Evolutionary conservation across 257 asterid genomes (phyloP).

Genomic region (Anisodus tanguticus): DNA sequence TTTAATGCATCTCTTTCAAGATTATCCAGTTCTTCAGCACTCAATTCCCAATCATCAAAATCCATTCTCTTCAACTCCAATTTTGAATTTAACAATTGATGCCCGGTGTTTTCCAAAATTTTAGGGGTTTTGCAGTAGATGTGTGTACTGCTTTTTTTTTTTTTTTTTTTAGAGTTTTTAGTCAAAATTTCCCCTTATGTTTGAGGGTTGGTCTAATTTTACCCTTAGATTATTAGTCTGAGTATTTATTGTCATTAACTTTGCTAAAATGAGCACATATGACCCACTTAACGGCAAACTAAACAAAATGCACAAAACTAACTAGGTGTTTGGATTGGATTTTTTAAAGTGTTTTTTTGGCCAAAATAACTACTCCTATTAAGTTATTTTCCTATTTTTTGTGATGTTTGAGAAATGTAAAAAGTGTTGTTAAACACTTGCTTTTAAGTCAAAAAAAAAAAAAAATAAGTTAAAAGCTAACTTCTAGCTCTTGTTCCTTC

Average conservation of each 20-base stretch:
- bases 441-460: too few relatives aligned
- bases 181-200: not conserved
- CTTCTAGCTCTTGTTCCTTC: too few relatives aligned
- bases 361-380: too few relatives aligned
- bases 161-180: not conserved
- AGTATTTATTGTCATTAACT: not conserved
- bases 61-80: slow-evolving; percentile 28
- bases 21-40: slow-evolving; percentile 70
- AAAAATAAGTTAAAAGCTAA: too few relatives aligned
- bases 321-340: too few relatives aligned
- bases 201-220: not conserved
- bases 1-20: slow-evolving; percentile 75
- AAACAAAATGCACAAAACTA: not conserved
- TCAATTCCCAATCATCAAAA: slow-evolving; percentile 84
- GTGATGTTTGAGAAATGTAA: too few relatives aligned
- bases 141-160: not conserved
- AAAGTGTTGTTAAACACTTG: too few relatives aligned
- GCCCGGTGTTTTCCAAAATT: not conserved
- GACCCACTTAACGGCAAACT: not conserved
- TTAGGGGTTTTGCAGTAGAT: not conserved
- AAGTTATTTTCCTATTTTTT: too few relatives aligned
- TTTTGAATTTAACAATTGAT: slow-evolving; percentile 7
- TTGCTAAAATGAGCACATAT: not conserved
- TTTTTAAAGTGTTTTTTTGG: too few relatives aligned
- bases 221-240: not conserved